Evolutionary conservation across 352 stramenopile genomes (phyloP).

Genomic region (Globisporangium spinosum): DNA sequence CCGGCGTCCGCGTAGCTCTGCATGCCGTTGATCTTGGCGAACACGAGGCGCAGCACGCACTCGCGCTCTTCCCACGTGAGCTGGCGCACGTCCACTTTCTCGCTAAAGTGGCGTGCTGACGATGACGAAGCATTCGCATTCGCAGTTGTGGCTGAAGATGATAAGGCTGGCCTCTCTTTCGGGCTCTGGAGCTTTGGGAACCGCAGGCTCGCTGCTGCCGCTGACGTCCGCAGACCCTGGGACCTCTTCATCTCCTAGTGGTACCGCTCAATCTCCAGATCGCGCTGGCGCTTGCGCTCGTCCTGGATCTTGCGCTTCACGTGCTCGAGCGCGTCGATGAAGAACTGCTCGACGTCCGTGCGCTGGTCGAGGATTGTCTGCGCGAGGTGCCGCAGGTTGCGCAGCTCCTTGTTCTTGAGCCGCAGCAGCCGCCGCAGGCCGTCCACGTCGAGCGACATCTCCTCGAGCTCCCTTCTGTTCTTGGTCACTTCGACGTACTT

Average conservation of each 20-base stretch:
- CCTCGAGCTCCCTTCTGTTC: constrained; percentile 66
- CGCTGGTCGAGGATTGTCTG: constrained; percentile 91
- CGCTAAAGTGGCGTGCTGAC: constrained; percentile 32
- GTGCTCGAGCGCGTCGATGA: constrained; percentile 89
- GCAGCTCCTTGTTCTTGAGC: constrained; percentile 93
- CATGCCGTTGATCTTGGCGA: constrained; percentile 91
- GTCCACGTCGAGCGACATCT: constrained; percentile 82
- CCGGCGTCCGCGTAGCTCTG: constrained; percentile 43
- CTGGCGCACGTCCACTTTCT: constrained; percentile 86
- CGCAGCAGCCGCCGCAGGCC: constrained; percentile 82
- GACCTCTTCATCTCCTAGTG: constrained; percentile 47
- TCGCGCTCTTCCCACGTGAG: constrained; percentile 90
- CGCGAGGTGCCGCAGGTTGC: constrained; percentile 82
- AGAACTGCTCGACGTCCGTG: constrained; percentile 91
- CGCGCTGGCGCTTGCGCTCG: constrained; percentile 45
- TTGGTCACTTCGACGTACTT: constrained; percentile 45
- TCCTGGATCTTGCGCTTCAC: constrained; percentile 76
- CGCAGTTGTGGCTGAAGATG: constrained; percentile 2
- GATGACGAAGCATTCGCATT: background rate
- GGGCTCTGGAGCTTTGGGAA: constrained; percentile 46
- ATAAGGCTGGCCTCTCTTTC: constrained; percentile 6
- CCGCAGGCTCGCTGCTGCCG: constrained; percentile 21
- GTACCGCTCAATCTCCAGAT: constrained; percentile 52
- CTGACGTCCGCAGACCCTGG: constrained; percentile 22
- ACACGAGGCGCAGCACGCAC: constrained; percentile 90